Conservation (phyloP, 768 basidiomycete genomes). For the Chiua virens region DNA sequence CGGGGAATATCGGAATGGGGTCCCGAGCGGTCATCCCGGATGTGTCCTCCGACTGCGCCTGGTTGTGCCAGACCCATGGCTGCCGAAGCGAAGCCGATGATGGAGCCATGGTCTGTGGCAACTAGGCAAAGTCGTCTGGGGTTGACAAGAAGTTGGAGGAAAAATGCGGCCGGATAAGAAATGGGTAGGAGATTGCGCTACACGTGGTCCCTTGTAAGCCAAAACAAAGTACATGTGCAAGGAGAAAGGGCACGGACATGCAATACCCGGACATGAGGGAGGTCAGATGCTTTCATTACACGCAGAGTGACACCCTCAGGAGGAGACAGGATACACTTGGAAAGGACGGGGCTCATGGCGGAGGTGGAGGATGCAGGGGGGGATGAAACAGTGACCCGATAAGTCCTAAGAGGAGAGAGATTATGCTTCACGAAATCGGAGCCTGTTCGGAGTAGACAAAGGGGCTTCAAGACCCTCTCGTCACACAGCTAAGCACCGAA, state of each 20-base stretch:
- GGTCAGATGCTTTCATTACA: slow-evolving; percentile 28
- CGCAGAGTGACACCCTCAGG: slow-evolving; percentile 19
- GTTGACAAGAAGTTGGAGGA: slow-evolving; percentile 32
- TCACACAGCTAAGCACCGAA: not conserved
- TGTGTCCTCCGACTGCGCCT: not conserved
- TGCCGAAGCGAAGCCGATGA: slow-evolving; percentile 33
- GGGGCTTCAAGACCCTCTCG: not conserved
- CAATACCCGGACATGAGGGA: slow-evolving; percentile 25
- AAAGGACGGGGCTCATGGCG: slow-evolving; percentile 9
- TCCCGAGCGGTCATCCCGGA: not conserved
- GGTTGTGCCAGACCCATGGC: slow-evolving; percentile 7
- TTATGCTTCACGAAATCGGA: slow-evolving; percentile 7
- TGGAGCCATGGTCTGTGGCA: slow-evolving; percentile 17
- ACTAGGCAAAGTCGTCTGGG: slow-evolving; percentile 30
- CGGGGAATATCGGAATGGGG: slow-evolving; percentile 9
- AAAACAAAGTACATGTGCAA: not conserved
- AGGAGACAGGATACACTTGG: not conserved
- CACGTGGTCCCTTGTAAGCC: not conserved
- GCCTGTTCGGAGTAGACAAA: slow-evolving; percentile 11
- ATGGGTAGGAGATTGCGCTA: slow-evolving; percentile 27
- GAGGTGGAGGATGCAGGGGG: not conserved
- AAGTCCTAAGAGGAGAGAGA: not conserved
- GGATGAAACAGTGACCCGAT: not conserved
- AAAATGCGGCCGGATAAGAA: slow-evolving; percentile 31
- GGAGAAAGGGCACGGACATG: slow-evolving; percentile 18